phyloP scores from a whole-genome alignment of 2,329 filamentous ascomycete genomes.

The Microdochium paspali region DNA sequence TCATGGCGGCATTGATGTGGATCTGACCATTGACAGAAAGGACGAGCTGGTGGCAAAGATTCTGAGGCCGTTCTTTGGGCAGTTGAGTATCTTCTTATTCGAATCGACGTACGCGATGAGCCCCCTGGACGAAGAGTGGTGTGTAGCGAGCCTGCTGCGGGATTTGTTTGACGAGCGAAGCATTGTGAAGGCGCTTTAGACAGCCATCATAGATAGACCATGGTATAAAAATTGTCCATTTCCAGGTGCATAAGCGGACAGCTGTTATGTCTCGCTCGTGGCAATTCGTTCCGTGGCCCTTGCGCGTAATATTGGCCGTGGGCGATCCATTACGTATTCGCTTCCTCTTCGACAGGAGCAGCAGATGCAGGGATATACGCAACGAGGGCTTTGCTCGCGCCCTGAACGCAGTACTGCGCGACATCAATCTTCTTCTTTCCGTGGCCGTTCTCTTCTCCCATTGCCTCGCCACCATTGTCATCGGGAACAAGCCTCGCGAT shows the following conservation, averaged over 20 bases:
- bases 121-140: slow-evolving; percentile 53
- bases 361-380: slow-evolving; percentile 35
- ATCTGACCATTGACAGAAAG: slow-evolving; percentile 47
- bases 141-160: slow-evolving; percentile 53
- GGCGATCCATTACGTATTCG: too few relatives aligned
- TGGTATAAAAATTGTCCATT: background rate
- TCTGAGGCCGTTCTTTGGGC: slow-evolving; percentile 79
- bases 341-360: too few relatives aligned
- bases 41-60: slow-evolving; percentile 68
- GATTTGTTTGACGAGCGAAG: slow-evolving; percentile 75
- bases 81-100: slow-evolving; percentile 87
- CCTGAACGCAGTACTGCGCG: slow-evolving; percentile 85
- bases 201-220: background rate
- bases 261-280: too few relatives aligned
- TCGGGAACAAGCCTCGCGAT: slow-evolving; percentile 48
- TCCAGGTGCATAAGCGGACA: background rate
- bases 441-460: slow-evolving; percentile 3
- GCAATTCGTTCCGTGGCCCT: too few relatives aligned
- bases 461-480: slow-evolving; percentile 16
- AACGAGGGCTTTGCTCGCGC: slow-evolving; percentile 76
- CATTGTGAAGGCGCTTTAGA: slow-evolving; percentile 49
- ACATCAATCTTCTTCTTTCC: slow-evolving; percentile 51
- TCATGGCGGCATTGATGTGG: slow-evolving; percentile 42
- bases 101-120: slow-evolving; percentile 88
- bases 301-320: too few relatives aligned